Evolutionary conservation across 2,329 filamentous ascomycete species (phyloP), one percentile per base, ranked within the genome.

Genomic region (Penicillium polonicum): DNA sequence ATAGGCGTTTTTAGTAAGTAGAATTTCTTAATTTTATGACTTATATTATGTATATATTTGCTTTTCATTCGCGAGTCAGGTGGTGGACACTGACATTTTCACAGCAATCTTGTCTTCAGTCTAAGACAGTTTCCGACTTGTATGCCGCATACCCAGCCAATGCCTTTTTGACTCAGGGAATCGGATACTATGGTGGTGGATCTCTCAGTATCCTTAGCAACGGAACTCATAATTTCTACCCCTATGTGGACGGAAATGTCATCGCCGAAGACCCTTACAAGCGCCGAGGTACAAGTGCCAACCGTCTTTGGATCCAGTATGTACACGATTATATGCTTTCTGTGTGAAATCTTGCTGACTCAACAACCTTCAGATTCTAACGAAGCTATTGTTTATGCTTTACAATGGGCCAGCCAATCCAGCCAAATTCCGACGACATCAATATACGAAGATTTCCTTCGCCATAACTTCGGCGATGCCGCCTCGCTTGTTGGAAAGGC

Each of bases 231-330:
- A 31, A 44, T 9, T 65, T 61, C 46, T 60, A 55, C 21, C 65
- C 65, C 9, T 60, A 60, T 35, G 59, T 64, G 5, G 65, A 68
- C 50, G 65, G 65, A 31, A 55, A 56, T 2, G 49, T 65, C 27
- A 59, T 68, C 50, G 27, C 52, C 2, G 46, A 60, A 27, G 53
- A 67, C 15, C 65, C 65, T 4, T 36, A 44, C 19, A 45, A 12
- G n/a, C 49, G 51, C 7, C 65, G 65, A 17, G 48, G 48, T 58
- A 13, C 54, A 60, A 45, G 64, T 67, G 31, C 65, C 65, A 13
- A 33, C 58, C 13, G 44, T 67, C 43, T 63, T 65, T 55, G 64
- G 65, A 53, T 65, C 10, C 15, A 68, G 65, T 67, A 64, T 44
- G 64, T 52, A 23, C 27, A 39, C 3, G 0, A 29, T 29, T 29